Conservation (phyloP, 73 alveolate genomes). For the Paramecium tetraurelia region DNA sequence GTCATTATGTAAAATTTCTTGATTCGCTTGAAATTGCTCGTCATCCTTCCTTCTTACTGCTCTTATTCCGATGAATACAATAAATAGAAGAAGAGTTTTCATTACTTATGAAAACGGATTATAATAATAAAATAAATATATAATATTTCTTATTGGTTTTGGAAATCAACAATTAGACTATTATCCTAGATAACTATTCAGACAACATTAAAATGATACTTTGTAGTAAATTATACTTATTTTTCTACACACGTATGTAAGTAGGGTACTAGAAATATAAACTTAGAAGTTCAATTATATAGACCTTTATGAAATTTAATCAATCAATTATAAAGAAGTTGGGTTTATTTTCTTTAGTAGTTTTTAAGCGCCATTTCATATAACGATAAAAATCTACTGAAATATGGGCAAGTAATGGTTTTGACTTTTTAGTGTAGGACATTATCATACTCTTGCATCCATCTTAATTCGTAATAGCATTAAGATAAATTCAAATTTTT, state of each 20-base stretch:
- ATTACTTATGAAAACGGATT: background rate
- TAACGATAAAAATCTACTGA: background rate
- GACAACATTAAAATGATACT: background rate
- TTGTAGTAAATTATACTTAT: too few species aligned
- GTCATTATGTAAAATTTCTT: conserved; percentile 34
- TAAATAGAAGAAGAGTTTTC: background rate
- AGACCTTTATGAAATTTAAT: background rate
- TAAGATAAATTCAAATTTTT: background rate
- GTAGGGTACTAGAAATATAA: background rate
- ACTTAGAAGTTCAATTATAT: background rate
- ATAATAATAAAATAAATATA: background rate
- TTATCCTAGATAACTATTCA: background rate
- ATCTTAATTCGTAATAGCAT: background rate
- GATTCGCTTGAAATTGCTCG: background rate
- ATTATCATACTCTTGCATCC: background rate
- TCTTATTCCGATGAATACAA: background rate
- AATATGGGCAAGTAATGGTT: background rate
- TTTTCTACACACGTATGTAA: background rate
- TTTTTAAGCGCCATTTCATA: background rate
- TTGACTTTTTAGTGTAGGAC: background rate
- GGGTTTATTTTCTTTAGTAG: background rate
- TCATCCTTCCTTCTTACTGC: conserved; percentile 12
- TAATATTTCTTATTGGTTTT: background rate
- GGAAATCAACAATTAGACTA: background rate
- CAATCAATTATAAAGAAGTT: background rate